Base-by-base conservation (phyloP, 2,329 filamentous ascomycete genomes). In the Plenodomus lindquistii region DNA sequence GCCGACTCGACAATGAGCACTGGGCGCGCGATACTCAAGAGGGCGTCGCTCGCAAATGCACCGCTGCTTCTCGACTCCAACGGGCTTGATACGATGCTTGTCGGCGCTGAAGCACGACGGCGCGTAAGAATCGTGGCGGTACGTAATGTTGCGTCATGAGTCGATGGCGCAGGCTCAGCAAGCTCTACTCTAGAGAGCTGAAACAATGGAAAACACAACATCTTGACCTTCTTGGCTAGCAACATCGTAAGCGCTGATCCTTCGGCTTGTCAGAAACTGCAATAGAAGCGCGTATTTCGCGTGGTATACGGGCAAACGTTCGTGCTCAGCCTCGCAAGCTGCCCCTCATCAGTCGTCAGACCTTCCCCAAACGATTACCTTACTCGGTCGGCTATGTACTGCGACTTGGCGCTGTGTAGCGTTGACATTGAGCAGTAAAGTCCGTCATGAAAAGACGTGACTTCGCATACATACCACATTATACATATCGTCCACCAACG, bases 61-160 rank as follows among this genome's bases (percentile, higher is more conserved):
- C 43, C 41, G 50, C 55, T 40, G 24, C 44, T 47, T 46, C 46
- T 48, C 45, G 49, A 37, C 52, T 50, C 44, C 31, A 41, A 44
- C 46, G 27, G 50, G 52, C 44, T 21, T 43, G 50, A 53, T 48
- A 38, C 48, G 51, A 54, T 50, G 48, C 54, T 51, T 54, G 57
- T 54, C 51, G 47, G 54, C 49, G 47, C 36, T 38, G 43, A 50
- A 58, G 52, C 54, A 47, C 44, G 35, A 45, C 42, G 48, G 55
- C 50, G 51, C 53, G 46, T 50, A 42, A 48, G 40, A 40, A 54
- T 40, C 59, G 59, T 57, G 57, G 59, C 60, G 35, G 35, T 62
- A 52, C 46, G 55, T 54, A 48, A 44, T 40, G 56, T 52, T 57
- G 54, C 58, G 54, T 51, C 55, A 55, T 47, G 36, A 17, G 36